Percentiles rank a stretch among this genome's conserved stretches.
These are phyloP conservation scores for Trametes punicea DNA, from an alignment of 768 basidiomycete species.

Conservation along the genomic window DNA sequence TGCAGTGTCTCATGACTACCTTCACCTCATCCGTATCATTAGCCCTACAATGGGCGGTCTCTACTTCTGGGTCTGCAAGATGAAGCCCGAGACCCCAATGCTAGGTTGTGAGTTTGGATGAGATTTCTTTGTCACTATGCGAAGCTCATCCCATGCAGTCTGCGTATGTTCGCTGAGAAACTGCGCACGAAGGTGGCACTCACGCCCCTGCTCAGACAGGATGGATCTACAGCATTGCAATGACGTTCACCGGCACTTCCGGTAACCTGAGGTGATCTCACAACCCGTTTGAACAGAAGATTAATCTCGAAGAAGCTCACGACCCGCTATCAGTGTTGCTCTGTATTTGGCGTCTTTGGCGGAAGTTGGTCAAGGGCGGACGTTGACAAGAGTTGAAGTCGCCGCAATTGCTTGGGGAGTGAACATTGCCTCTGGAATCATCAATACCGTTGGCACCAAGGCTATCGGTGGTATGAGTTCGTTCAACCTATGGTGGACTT, in stretches of 20 bases:
- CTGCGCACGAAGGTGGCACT: slow-evolving; percentile 12
- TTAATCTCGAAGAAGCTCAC: neutral
- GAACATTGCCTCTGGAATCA: slow-evolving; percentile 50
- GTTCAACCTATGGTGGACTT: slow-evolving; percentile 60
- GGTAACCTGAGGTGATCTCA: slow-evolving; percentile 47
- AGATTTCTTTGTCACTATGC: too few relatives aligned
- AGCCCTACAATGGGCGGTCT: slow-evolving; percentile 57
- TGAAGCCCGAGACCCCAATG: slow-evolving; percentile 52
- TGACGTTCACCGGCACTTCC: slow-evolving; percentile 58
- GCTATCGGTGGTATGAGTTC: slow-evolving; percentile 54
- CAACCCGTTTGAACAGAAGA: too few relatives aligned
- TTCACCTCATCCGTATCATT: neutral
- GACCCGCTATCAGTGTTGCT: slow-evolving; percentile 37
- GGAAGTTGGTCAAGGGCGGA: slow-evolving; percentile 45
- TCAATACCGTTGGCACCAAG: slow-evolving; percentile 56
- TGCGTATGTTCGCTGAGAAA: slow-evolving; percentile 7
- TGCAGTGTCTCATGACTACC: neutral
- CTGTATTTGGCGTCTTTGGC: slow-evolving; percentile 52
- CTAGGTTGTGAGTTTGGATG: slow-evolving; percentile 44
- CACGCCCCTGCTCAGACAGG: slow-evolving; percentile 40
- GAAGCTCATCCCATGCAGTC: neutral
- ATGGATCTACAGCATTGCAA: slow-evolving; percentile 58
- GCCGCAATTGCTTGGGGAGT: slow-evolving; percentile 55
- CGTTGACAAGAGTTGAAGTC: slow-evolving; percentile 46
- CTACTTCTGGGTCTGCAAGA: slow-evolving; percentile 63